These are phyloP conservation scores for Sordariomycetes sp. DNA, from an alignment of 2,329 filamentous ascomycete genomes.

Conservation along the genomic window DNA sequence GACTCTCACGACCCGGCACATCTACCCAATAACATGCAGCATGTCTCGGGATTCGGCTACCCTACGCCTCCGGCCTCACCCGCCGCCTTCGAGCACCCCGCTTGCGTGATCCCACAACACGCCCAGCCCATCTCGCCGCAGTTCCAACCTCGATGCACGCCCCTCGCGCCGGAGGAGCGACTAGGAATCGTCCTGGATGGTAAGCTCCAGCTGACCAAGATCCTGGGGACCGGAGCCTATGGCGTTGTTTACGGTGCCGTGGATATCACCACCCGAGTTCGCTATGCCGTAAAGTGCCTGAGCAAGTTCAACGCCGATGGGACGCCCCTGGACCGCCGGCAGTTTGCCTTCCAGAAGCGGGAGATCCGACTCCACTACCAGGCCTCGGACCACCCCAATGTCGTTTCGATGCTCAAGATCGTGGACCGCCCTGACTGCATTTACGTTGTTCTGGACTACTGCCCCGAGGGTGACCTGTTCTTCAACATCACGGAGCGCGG, in stretches of 20 bases:
- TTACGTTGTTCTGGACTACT: conserved; percentile 94
- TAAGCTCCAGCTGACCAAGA: conserved; percentile 70
- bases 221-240: conserved; percentile 90
- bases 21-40: conserved; percentile 40
- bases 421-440: conserved; percentile 87
- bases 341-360: conserved; percentile 81
- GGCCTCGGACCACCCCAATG: conserved; percentile 82
- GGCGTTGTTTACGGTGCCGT: conserved; percentile 88
- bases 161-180: conserved; percentile 67
- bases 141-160: conserved; percentile 37
- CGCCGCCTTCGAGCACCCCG: conserved; percentile 34
- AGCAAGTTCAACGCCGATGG: conserved; percentile 75
- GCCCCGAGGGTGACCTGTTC: conserved; percentile 93
- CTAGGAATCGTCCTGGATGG: conserved; percentile 76
- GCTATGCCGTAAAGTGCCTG: conserved; percentile 93
- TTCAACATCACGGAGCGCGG: conserved; percentile 94
- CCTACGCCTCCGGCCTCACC: conserved; percentile 49
- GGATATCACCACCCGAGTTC: conserved; percentile 69
- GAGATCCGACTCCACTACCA: conserved; percentile 88
- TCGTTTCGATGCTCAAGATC: conserved; percentile 89
- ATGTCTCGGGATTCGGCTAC: conserved; percentile 45
- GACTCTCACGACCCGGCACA: background rate
- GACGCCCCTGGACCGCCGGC: conserved; percentile 66
- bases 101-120: conserved; percentile 29
- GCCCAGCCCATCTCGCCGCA: conserved; percentile 22